A percentile compares a stretch with the other conserved stretches of the same genome.
These are phyloP conservation scores for Sarcodon sp. DNA, from an alignment of 768 basidiomycete genomes.

Conservation along the genomic window DNA sequence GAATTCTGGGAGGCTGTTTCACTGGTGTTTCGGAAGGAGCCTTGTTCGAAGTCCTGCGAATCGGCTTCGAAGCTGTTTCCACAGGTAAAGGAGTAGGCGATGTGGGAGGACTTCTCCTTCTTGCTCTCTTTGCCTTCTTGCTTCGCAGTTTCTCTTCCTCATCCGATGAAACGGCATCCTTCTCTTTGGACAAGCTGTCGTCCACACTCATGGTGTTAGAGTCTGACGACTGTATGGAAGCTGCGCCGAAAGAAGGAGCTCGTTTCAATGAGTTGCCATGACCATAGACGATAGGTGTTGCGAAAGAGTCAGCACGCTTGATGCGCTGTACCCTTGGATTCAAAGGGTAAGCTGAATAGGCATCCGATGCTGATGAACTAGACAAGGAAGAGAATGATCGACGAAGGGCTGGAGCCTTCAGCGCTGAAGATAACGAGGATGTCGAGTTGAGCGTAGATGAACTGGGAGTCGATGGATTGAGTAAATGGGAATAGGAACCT, in stretches of 20 bases:
- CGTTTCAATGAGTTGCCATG: slow-evolving; percentile 28
- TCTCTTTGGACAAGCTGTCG: slow-evolving; percentile 9
- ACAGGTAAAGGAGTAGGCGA: slow-evolving; percentile 10
- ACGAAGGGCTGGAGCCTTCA: slow-evolving; percentile 13
- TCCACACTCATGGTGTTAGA: slow-evolving; percentile 15
- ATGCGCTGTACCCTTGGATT: slow-evolving; percentile 41
- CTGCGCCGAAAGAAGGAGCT: slow-evolving; percentile 41
- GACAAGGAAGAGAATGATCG: slow-evolving; percentile 24
- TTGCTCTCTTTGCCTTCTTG: slow-evolving; percentile 48
- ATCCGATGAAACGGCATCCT: slow-evolving; percentile 40
- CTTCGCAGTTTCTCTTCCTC: slow-evolving; percentile 62
- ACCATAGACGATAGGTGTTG: slow-evolving; percentile 15
- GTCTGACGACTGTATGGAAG: slow-evolving; percentile 14
- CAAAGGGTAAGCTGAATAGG: slow-evolving; percentile 10
- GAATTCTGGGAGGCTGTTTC: background rate
- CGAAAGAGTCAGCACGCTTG: slow-evolving; percentile 35
- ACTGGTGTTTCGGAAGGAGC: background rate
- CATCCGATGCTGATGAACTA: slow-evolving; percentile 25
- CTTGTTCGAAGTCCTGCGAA: slow-evolving; percentile 12
- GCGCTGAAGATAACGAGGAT: slow-evolving; percentile 11
- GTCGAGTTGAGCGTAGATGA: slow-evolving; percentile 49
- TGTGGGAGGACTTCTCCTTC: slow-evolving; percentile 20
- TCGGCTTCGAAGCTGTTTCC: slow-evolving; percentile 3
- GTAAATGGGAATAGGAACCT: slow-evolving; percentile 25
- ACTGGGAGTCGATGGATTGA: slow-evolving; percentile 48